Base-by-base conservation (phyloP, 495 filamentous ascomycete genomes). In the Sordaria brevicollis region DNA sequence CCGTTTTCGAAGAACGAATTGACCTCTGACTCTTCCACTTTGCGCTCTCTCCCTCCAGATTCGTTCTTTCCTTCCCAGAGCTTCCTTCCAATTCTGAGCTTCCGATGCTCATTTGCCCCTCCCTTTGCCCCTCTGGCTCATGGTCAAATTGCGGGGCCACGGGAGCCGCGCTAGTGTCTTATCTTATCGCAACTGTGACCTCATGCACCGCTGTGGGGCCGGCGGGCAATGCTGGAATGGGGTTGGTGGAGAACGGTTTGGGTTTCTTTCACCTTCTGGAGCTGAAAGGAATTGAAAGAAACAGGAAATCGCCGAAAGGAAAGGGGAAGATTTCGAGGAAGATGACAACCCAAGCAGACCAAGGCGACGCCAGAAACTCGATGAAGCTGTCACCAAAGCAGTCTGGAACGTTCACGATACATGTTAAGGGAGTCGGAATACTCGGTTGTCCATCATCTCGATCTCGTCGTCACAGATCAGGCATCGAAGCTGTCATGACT, bases 101-200 rank as follows among this genome's bases (percentile, higher is more conserved):
- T n/a, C 21, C 29, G 49, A 5, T 21, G 43, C 43, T 21, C 21
- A 13, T 25, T 57, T 57, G 49, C 49, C 49, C 49, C 49, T 31
- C 49, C n/a, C 25, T 41, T 36, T 71, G 65, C 74, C 70, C 72
- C 70, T 49, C 70, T 25, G 65, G 70, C 49, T 70, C 67, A 43
- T 17, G 1, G 33, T 65, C 33, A 21, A 38, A 39, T 13, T 74
- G 75, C 73, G 76, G 75, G 76, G 75, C 74, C 75, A 29, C 35
- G 37, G 21, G 33, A n/a, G n/a, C n/a, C 49, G 29, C 17, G 49
- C 49, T 36, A 35, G 25, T 19, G 25, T 21, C 69, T 78, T 77
- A 78, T 76, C 77, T 78, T 78, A 78, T 78, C 77, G 74, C 65
- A 67, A 3, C 41, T 49, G 75, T 78, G 76, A 78, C 76, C 73